Base-by-base conservation (phyloP, 1,284 basidiomycete genomes). In the Ceratobasidium sp. region DNA sequence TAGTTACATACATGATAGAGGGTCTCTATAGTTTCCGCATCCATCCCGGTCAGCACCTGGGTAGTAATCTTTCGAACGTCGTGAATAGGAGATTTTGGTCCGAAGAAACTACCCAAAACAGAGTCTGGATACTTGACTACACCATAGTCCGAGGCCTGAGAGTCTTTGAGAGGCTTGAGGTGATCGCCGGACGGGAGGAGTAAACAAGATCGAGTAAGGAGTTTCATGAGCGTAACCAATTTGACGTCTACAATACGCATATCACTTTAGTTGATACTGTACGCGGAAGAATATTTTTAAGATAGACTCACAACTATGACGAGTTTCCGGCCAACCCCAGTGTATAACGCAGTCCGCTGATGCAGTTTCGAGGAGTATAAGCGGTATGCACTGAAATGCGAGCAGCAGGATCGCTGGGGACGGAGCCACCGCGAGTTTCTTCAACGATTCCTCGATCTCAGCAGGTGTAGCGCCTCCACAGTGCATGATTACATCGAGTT, bases 261-360 rank as follows among this genome's bases (percentile, higher is more conserved):
- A 23, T 15, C 3, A 40, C n/a, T 57, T 62, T 15, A 50, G 28
- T 26, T n/a, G 3, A 38, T n/a, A n/a, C n/a, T n/a, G n/a, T 23
- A 20, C 20, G 23, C 40, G 10, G 5, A 5, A 5, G 7, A 4
- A 1, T n/a, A 3, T n/a, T 15, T 15, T 26, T 3, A 54, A 13
- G 3, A 10, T 23, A 23, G 28, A 26, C 73, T 44, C 38, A 65
- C 73, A 75, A 20, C 12, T 26, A 4, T 52, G 50, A 1, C 17
- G 26, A 17, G 20, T 38, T 15, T 10, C 26, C 12, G 61, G 73
- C 62, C 61, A 42, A 44, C 62, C 62, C 73, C 62, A 75, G n/a
- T 56, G 73, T 12, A 75, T 38, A 3, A 66, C 26, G 23, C 73
- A 66, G 28, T 66, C 73, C 20, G 62, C 61, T 13, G 4, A n/a